Evolutionary conservation across 2,329 filamentous ascomycete genomes (phyloP).

Genomic region (Cercospora nicotianae): DNA sequence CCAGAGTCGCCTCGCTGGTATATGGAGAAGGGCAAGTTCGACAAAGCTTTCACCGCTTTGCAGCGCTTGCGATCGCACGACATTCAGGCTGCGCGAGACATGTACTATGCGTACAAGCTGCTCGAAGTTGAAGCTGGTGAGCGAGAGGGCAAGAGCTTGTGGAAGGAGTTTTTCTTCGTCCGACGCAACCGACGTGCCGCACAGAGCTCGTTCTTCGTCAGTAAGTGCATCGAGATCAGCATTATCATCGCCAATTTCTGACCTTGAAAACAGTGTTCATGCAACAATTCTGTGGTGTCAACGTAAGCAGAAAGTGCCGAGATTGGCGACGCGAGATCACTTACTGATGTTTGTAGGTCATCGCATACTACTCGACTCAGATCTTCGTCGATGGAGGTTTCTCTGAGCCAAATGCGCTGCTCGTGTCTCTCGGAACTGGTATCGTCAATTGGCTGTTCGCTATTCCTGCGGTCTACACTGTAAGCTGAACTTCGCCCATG

Average conservation of each 20-base stretch:
- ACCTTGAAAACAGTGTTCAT: conserved; percentile 35
- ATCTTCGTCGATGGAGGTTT: conserved; percentile 35
- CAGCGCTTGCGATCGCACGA: conserved; percentile 37
- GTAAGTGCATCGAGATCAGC: background rate
- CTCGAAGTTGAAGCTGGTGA: conserved; percentile 42
- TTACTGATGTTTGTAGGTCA: conserved; percentile 25
- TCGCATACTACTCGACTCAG: conserved; percentile 36
- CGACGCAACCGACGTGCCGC: conserved; percentile 37
- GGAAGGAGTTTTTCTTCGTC: conserved; percentile 40
- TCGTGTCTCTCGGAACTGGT: conserved; percentile 37
- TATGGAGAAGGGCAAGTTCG: conserved; percentile 43
- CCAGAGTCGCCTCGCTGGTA: conserved; percentile 45
- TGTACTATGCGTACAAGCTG: conserved; percentile 41
- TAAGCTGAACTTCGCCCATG: conserved; percentile 10
- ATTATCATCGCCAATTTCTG: background rate
- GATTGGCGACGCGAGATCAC: background rate
- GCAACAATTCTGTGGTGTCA: conserved; percentile 34
- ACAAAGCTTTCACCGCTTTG: conserved; percentile 41
- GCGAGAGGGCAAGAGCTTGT: conserved; percentile 41
- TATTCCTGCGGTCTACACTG: conserved; percentile 24
- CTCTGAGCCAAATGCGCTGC: conserved; percentile 28
- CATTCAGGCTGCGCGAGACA: conserved; percentile 44
- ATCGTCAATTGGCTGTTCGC: conserved; percentile 28
- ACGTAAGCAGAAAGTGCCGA: background rate
- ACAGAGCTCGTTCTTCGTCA: conserved; percentile 37